Conservation (phyloP, 225 moss, liverwort and hornwort genomes). For the Marchantia polymorpha region DNA sequence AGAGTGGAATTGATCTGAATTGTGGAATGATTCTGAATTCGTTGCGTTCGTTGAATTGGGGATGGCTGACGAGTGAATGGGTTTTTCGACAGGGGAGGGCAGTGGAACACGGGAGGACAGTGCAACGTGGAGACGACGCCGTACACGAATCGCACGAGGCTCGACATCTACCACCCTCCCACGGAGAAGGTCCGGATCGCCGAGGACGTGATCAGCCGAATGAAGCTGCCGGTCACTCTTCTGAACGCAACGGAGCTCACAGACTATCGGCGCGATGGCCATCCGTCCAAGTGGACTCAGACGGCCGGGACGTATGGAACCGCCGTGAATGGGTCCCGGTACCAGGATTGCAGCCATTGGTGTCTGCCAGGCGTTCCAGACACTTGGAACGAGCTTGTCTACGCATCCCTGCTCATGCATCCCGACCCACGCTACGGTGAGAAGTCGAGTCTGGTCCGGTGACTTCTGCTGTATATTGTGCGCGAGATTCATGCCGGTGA, state of each 20-base stretch:
- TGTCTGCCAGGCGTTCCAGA: conserved; percentile 55
- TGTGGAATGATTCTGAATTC: background rate
- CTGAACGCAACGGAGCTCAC: conserved; percentile 41
- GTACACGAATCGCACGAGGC: conserved; percentile 16
- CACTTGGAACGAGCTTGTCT: conserved; percentile 51
- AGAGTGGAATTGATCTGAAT: too few species aligned
- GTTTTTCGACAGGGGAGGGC: conserved; percentile 20
- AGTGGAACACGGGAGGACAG: conserved; percentile 27
- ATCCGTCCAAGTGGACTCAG: conserved; percentile 39
- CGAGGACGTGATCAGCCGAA: conserved; percentile 20
- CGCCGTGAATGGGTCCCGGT: conserved; percentile 22
- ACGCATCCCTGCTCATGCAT: conserved; percentile 37
- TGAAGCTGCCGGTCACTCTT: conserved; percentile 26
- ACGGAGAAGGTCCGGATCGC: conserved; percentile 28
- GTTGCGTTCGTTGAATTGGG: background rate
- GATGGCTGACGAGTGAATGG: background rate
- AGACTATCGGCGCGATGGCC: conserved; percentile 39
- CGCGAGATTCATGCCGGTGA: too few species aligned
- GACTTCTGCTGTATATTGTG: background rate
- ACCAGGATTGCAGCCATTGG: conserved; percentile 42
- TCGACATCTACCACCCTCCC: conserved; percentile 19
- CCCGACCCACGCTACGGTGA: conserved; percentile 7
- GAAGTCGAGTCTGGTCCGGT: background rate
- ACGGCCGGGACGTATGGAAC: conserved; percentile 13
- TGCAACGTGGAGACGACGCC: conserved; percentile 25